phyloP scores from a whole-genome alignment of 163 green algal species.

The Prototheca cutis region DNA sequence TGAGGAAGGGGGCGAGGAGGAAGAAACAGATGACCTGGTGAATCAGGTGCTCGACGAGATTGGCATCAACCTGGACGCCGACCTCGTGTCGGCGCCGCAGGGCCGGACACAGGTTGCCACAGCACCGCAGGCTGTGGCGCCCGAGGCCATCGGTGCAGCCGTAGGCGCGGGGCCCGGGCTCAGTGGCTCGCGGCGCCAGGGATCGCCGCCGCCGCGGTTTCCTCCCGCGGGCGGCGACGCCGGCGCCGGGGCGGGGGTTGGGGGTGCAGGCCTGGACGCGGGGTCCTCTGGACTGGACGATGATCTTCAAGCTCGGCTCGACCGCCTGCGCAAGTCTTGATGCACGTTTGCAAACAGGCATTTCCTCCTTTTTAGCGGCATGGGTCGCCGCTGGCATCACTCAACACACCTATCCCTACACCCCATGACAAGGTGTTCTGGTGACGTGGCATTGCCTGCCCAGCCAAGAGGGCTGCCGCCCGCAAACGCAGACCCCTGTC shows the following conservation, averaged over 20 bases:
- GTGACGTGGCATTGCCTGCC: too few relatives aligned
- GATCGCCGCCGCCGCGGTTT: not conserved
- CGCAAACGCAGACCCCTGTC: too few relatives aligned
- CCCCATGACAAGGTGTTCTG: too few relatives aligned
- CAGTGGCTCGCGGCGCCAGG: constrained; percentile 2
- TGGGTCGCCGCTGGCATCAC: too few relatives aligned
- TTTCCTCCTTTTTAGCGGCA: too few relatives aligned
- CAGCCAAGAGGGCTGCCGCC: too few relatives aligned
- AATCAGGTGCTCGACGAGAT: constrained; percentile 92
- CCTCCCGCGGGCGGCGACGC: not conserved
- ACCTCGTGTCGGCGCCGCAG: constrained; percentile 32
- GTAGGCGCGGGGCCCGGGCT: not conserved
- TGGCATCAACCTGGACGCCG: constrained; percentile 57
- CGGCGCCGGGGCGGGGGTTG: constrained; percentile 2
- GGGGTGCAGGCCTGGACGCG: constrained; percentile 9
- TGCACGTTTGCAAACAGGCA: too few relatives aligned
- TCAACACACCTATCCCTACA: too few relatives aligned
- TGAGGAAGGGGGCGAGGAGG: constrained; percentile 74
- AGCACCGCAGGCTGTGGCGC: constrained; percentile 3
- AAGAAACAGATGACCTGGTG: constrained; percentile 91
- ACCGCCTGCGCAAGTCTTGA: constrained; percentile 43
- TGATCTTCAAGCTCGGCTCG: constrained; percentile 48
- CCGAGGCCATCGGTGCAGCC: constrained; percentile 27
- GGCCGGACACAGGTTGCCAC: constrained; percentile 21
- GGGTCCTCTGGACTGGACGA: constrained; percentile 45